phyloP scores from a whole-genome alignment of 768 basidiomycete genomes.

The Boletus eberwhitei region DNA sequence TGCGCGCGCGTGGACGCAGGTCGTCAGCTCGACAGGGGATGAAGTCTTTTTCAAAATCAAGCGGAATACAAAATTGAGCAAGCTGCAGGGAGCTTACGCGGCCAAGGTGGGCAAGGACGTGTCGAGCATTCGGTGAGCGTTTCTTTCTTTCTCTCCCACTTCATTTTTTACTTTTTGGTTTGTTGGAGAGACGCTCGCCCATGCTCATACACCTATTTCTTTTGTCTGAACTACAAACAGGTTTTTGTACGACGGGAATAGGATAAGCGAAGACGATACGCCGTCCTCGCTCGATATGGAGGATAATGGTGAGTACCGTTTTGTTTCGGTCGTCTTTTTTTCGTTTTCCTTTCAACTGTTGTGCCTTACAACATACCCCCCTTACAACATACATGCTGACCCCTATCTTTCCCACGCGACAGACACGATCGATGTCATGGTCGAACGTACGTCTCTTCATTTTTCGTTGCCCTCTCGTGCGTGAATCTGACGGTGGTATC shows the following conservation, averaged over 20 bases:
- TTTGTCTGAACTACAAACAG: constrained; percentile 36
- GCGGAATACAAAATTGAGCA: constrained; percentile 85
- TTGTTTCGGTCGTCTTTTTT: constrained; percentile 1
- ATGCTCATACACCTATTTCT: neutral
- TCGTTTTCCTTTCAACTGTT: neutral
- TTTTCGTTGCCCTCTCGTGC: neutral
- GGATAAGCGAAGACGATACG: constrained; percentile 89
- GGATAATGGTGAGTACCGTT: constrained; percentile 60
- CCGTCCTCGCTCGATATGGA: constrained; percentile 85
- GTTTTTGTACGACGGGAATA: constrained; percentile 85
- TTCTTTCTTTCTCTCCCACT: no score
- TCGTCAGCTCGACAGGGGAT: constrained; percentile 71
- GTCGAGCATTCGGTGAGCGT: constrained; percentile 75
- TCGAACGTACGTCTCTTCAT: constrained; percentile 69
- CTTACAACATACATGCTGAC: neutral
- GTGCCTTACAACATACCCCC: neutral
- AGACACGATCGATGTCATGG: constrained; percentile 97
- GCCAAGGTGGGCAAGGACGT: constrained; percentile 91
- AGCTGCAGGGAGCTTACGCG: constrained; percentile 90
- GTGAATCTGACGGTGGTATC: neutral
- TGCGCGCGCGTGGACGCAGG: constrained; percentile 38
- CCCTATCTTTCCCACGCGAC: neutral
- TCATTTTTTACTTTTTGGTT: constrained; percentile 1
- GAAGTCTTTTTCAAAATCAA: constrained; percentile 99
- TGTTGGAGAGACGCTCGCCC: neutral